phyloP scores from a whole-genome alignment of 345 rosid species.

The Isatis tinctoria region DNA sequence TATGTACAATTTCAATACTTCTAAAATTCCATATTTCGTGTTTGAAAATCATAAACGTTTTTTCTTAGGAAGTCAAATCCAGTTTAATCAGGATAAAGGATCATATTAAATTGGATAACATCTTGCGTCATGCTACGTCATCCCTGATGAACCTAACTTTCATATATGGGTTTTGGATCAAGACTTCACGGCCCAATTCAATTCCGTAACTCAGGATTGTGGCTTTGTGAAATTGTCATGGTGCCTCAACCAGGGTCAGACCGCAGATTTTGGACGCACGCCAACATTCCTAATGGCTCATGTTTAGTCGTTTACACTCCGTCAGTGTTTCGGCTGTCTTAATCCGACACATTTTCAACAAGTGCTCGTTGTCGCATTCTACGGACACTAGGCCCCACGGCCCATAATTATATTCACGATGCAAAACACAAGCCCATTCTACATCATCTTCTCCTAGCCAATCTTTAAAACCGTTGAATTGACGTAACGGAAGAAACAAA shows the following conservation, averaged over 20 bases:
- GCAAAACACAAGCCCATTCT: slow-evolving; percentile 22
- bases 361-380: slow-evolving; percentile 17
- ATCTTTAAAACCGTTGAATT: neutral
- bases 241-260: neutral
- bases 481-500: neutral
- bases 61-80: neutral
- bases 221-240: neutral
- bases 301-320: neutral
- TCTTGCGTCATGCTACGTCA: neutral
- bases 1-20: neutral
- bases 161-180: neutral
- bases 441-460: slow-evolving; percentile 1
- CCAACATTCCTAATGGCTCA: neutral
- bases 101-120: neutral
- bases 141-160: neutral
- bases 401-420: slow-evolving; percentile 12
- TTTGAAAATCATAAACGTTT: neutral
- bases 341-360: neutral
- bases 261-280: neutral
- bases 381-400: slow-evolving; percentile 18
- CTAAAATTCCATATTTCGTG: neutral
- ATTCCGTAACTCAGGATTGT: neutral
- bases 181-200: slow-evolving; percentile 13
- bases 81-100: neutral
- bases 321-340: neutral